Percentiles rank a stretch among this genome's conserved stretches.
phyloP scores from a whole-genome alignment of 768 basidiomycete genomes.

The Fomitopsis serialis region DNA sequence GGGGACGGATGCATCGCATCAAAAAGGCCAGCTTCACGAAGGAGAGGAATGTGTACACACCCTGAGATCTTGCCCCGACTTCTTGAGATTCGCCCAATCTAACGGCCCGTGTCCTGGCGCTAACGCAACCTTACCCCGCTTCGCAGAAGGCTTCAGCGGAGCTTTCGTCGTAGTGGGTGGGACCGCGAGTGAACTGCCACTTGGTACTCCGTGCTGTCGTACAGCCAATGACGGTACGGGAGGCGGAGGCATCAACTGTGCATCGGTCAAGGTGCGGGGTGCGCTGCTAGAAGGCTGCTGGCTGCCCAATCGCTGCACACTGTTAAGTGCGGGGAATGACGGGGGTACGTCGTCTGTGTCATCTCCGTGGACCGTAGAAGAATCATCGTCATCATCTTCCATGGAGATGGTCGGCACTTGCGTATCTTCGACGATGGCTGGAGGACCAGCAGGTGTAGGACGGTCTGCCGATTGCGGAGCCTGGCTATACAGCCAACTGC shows the following conservation, averaged over 20 bases:
- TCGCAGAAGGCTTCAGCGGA: constrained; percentile 49
- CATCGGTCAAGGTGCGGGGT: constrained; percentile 45
- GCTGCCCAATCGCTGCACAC: constrained; percentile 56
- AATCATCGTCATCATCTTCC: constrained; percentile 32
- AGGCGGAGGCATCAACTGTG: constrained; percentile 44
- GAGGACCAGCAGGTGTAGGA: constrained; percentile 20
- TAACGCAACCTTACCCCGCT: constrained; percentile 76
- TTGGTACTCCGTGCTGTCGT: constrained; percentile 25
- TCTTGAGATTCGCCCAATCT: constrained; percentile 90
- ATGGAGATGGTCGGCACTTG: constrained; percentile 17
- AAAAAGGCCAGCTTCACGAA: neutral
- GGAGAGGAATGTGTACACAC: constrained; percentile 35
- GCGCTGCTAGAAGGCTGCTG: constrained; percentile 29
- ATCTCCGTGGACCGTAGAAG: constrained; percentile 32
- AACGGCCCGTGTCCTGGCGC: constrained; percentile 88
- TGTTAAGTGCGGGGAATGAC: constrained; percentile 66
- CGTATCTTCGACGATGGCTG: constrained; percentile 32
- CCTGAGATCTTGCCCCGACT: constrained; percentile 73
- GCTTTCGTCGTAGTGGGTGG: constrained; percentile 61
- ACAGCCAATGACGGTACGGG: constrained; percentile 36
- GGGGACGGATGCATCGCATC: constrained; percentile 2
- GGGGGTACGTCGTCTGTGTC: constrained; percentile 54
- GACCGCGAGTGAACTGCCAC: constrained; percentile 37
- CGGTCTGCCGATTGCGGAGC: constrained; percentile 7
- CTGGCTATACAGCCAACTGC: constrained; percentile 42